These are phyloP conservation scores for Aspergillus pseudoglaucus DNA, from an alignment of 2,329 filamentous ascomycete genomes.

Conservation along the genomic window DNA sequence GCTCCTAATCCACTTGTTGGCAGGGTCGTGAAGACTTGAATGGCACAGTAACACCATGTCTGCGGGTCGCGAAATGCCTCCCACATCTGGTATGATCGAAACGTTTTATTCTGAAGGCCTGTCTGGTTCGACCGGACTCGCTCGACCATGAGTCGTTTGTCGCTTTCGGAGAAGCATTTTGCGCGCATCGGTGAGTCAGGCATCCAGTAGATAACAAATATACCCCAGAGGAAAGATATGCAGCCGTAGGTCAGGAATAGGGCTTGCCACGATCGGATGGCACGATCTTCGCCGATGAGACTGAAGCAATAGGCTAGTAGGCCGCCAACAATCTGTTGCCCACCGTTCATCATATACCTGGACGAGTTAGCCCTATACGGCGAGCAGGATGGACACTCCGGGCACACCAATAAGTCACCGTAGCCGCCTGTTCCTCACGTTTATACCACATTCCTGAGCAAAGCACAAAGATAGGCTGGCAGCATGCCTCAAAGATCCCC, in stretches of 20 bases:
- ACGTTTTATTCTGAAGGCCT: conserved; percentile 53
- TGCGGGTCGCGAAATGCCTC: conserved; percentile 61
- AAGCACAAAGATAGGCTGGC: conserved; percentile 62
- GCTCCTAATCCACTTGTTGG: conserved; percentile 67
- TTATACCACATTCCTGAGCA: conserved; percentile 66
- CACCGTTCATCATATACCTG: conserved; percentile 68
- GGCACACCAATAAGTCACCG: conserved; percentile 58
- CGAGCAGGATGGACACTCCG: conserved; percentile 21
- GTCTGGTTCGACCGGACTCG: conserved; percentile 57
- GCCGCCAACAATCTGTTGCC: conserved; percentile 65
- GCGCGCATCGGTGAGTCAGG: conserved; percentile 66
- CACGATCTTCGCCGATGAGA: conserved; percentile 45
- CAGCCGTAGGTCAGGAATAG: conserved; percentile 62
- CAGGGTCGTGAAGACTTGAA: conserved; percentile 65
- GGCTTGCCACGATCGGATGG: conserved; percentile 60
- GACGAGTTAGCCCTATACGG: not conserved
- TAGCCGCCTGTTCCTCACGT: conserved; percentile 59
- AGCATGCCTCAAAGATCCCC: conserved; percentile 65
- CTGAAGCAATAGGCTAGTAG: conserved; percentile 55
- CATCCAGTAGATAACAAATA: conserved; percentile 58
- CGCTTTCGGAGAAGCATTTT: conserved; percentile 60
- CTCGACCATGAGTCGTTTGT: conserved; percentile 59
- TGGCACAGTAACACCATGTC: conserved; percentile 57
- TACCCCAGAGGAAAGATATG: conserved; percentile 57
- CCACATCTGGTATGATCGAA: conserved; percentile 48